Evolutionary conservation across 371 early-diverging fungal species (phyloP).

Genomic region (Lichtheimia ornata): DNA sequence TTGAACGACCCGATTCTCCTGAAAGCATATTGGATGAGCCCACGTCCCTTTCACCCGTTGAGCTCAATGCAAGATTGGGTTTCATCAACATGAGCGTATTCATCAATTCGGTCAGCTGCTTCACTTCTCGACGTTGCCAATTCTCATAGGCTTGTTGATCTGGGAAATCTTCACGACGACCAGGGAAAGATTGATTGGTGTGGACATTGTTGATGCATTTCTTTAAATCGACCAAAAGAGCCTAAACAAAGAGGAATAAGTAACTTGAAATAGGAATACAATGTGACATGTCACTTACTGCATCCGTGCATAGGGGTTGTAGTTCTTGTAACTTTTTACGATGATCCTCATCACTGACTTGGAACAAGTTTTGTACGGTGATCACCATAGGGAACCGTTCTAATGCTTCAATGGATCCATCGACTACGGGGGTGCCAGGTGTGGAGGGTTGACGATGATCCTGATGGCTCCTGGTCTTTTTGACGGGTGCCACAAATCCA

Average conservation of each 20-base stretch:
- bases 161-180: slow-evolving; percentile 50
- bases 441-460: slow-evolving; percentile 19
- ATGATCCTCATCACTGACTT: slow-evolving; percentile 39
- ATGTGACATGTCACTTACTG: slow-evolving; percentile 27
- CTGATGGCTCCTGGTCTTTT: slow-evolving; percentile 13
- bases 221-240: slow-evolving; percentile 45
- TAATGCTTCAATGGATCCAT: slow-evolving; percentile 34
- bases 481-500: slow-evolving; percentile 25
- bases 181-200: slow-evolving; percentile 49
- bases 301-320: slow-evolving; percentile 44
- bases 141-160: slow-evolving; percentile 42
- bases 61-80: slow-evolving; percentile 34
- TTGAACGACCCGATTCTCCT: slow-evolving; percentile 10
- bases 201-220: slow-evolving; percentile 50
- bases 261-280: neutral
- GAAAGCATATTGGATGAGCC: slow-evolving; percentile 36
- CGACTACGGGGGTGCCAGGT: slow-evolving; percentile 12
- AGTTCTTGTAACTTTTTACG: slow-evolving; percentile 43
- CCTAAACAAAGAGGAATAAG: slow-evolving; percentile 20
- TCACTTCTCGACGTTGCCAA: slow-evolving; percentile 49
- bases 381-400: slow-evolving; percentile 46
- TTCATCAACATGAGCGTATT: slow-evolving; percentile 46
- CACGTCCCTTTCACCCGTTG: slow-evolving; percentile 38
- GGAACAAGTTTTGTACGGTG: slow-evolving; percentile 46
- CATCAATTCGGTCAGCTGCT: slow-evolving; percentile 48